phyloP scores from a whole-genome alignment of 1,139 yeast genomes.

The Diutina neorugosa region DNA sequence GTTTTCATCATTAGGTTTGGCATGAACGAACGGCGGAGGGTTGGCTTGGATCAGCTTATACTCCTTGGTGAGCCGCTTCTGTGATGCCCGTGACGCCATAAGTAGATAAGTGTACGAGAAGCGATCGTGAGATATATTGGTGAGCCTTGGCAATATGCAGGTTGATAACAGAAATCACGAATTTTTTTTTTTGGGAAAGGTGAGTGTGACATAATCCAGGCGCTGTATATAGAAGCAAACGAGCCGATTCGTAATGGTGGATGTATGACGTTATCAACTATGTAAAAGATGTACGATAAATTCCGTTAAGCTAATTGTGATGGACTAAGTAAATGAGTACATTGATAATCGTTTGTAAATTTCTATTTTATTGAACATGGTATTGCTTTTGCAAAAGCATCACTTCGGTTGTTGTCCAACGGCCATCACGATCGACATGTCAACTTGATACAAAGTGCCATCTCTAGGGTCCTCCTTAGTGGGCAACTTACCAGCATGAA shows the following conservation, averaged over 20 bases:
- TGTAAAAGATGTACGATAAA: too few relatives aligned
- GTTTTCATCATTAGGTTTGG: conserved; percentile 45
- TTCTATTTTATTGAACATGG: neutral
- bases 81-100: conserved; percentile 41
- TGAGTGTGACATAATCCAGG: neutral
- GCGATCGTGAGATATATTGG: neutral
- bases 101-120: neutral
- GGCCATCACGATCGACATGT: conserved; percentile 1
- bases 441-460: neutral
- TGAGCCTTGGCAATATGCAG: neutral
- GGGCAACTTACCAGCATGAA: neutral
- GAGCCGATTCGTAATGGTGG: too few relatives aligned
- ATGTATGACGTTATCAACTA: too few relatives aligned
- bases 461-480: neutral
- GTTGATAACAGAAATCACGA: neutral
- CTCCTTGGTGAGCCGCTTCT: conserved; percentile 57
- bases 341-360: neutral
- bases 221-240: too few relatives aligned
- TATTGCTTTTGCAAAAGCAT: neutral
- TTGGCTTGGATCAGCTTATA: conserved; percentile 59
- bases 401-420: neutral
- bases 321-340: too few relatives aligned
- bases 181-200: neutral
- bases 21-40: conserved; percentile 73
- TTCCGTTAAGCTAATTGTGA: too few relatives aligned